Evolutionary conservation across 179 eudicot species (phyloP).

Genomic region (Silene vulgaris): DNA sequence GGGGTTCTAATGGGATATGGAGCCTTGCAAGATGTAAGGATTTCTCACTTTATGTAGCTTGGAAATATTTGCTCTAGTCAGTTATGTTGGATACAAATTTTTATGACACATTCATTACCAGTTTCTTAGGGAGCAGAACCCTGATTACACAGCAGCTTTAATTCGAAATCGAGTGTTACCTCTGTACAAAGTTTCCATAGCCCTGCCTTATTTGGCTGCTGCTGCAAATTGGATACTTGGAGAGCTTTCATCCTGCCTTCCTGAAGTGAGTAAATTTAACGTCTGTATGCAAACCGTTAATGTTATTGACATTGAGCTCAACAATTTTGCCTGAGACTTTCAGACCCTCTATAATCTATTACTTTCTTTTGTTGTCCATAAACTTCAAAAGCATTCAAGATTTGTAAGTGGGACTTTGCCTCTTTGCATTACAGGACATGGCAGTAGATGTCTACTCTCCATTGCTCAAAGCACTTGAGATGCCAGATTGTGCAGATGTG

Average conservation of each 20-base stretch:
- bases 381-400: constrained; percentile 7
- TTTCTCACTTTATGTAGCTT: constrained; percentile 16
- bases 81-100: not conserved
- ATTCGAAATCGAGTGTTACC: constrained; percentile 55
- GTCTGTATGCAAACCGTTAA: not conserved
- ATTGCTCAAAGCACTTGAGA: constrained; percentile 50
- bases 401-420: constrained; percentile 10
- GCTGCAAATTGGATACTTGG: constrained; percentile 85
- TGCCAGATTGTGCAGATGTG: constrained; percentile 46
- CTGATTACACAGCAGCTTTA: constrained; percentile 46
- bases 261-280: constrained; percentile 46
- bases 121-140: constrained; percentile 59
- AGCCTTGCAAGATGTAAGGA: constrained; percentile 69
- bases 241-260: constrained; percentile 66
- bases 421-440: constrained; percentile 48
- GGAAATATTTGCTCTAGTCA: constrained; percentile 7
- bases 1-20: constrained; percentile 78
- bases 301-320: not conserved
- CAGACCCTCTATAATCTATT: not conserved
- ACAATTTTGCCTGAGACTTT: not conserved
- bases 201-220: constrained; percentile 53
- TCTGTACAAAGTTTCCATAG: constrained; percentile 39
- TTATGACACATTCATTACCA: constrained; percentile 19
- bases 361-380: not conserved
- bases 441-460: constrained; percentile 55